phyloP scores from a whole-genome alignment of 1,284 basidiomycete species.

The Takashimella koratensis region DNA sequence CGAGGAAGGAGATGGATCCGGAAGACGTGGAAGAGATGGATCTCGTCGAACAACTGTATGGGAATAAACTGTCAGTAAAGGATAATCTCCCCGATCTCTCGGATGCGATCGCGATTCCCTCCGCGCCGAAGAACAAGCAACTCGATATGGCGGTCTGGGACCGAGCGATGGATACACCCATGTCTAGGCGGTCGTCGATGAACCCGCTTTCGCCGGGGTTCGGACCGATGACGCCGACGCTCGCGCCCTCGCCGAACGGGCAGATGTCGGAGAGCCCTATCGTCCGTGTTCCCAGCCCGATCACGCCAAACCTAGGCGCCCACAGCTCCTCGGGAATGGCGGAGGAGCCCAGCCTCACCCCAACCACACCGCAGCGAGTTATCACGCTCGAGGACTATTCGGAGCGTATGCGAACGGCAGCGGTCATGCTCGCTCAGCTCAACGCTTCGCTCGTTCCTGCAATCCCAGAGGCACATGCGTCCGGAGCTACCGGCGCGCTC shows the following conservation, averaged over 20 bases:
- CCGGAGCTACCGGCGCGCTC: constrained; percentile 37
- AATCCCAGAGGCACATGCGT: constrained; percentile 41
- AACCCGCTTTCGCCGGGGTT: constrained; percentile 2
- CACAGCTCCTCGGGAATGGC: not conserved
- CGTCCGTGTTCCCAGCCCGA: not conserved
- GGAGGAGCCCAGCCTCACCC: not conserved
- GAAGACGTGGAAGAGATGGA: constrained; percentile 81
- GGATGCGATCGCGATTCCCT: constrained; percentile 72
- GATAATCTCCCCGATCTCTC: constrained; percentile 68
- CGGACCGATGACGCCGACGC: not conserved
- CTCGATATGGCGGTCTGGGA: constrained; percentile 77
- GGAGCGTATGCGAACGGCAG: constrained; percentile 95
- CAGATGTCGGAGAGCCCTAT: not conserved
- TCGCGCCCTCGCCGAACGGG: not conserved
- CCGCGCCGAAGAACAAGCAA: constrained; percentile 80
- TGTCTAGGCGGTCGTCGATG: constrained; percentile 22
- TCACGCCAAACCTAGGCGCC: not conserved
- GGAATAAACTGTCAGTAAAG: constrained; percentile 66
- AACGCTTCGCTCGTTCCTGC: constrained; percentile 70
- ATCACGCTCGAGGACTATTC: constrained; percentile 87
- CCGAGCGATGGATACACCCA: constrained; percentile 15
- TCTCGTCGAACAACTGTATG: constrained; percentile 88
- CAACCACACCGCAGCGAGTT: constrained; percentile 30
- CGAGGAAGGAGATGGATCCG: constrained; percentile 16
- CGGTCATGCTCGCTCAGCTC: constrained; percentile 96